phyloP scores from a whole-genome alignment of 2,329 filamentous ascomycete genomes.

The Tolypocladium guangdongense region DNA sequence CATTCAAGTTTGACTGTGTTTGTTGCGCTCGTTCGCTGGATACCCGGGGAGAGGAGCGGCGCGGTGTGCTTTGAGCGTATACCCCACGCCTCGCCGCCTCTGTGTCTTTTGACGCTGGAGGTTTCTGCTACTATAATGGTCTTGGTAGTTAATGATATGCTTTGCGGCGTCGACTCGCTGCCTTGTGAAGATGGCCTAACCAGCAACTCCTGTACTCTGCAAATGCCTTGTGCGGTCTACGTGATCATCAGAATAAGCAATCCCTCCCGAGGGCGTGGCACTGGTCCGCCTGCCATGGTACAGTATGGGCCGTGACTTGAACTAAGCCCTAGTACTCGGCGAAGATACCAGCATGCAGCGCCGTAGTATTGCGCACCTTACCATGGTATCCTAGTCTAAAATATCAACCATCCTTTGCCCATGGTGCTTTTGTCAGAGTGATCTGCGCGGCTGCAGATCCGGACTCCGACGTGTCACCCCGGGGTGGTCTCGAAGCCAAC shows the following conservation, averaged over 20 bases:
- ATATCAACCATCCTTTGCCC: slow-evolving; percentile 24
- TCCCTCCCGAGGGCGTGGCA: not conserved
- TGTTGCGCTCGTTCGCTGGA: slow-evolving; percentile 17
- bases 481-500: slow-evolving; percentile 10
- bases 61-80: slow-evolving; percentile 15
- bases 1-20: slow-evolving; percentile 2
- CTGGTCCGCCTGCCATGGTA: not conserved
- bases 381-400: not conserved
- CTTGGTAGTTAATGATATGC: slow-evolving; percentile 1
- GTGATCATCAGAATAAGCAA: not conserved
- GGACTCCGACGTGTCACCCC: slow-evolving; percentile 8
- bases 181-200: not conserved
- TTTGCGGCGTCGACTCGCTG: not conserved
- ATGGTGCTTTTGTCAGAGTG: slow-evolving; percentile 34
- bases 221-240: not conserved
- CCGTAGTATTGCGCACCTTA: not conserved
- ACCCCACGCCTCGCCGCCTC: slow-evolving; percentile 12
- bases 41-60: slow-evolving; percentile 15
- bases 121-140: slow-evolving; percentile 5
- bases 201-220: not conserved
- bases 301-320: not conserved
- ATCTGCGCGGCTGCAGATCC: slow-evolving; percentile 27
- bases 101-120: slow-evolving; percentile 4
- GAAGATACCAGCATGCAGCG: not conserved
- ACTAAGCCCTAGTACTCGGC: not conserved